A percentile compares a stretch with the other conserved stretches of the same genome.
Conservation (phyloP, 345 rosid genomes). For the Ceriops tagal region DNA sequence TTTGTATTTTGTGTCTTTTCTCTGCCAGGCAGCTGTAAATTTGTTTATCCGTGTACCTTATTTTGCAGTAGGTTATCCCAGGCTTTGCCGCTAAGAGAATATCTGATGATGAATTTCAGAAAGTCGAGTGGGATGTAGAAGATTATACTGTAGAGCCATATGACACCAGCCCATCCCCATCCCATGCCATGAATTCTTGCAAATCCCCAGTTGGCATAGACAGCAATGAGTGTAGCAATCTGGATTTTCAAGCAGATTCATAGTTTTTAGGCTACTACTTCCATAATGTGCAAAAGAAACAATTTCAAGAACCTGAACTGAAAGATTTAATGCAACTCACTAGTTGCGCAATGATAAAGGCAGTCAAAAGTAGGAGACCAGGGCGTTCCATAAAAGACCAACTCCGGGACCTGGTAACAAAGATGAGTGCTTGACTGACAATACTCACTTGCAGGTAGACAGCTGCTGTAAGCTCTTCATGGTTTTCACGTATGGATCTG, state of each 20-base stretch:
- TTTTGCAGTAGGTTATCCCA: conserved; percentile 78
- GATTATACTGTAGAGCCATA: conserved; percentile 80
- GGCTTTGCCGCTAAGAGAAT: conserved; percentile 72
- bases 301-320: neutral
- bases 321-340: conserved; percentile 32
- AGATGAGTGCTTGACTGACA: conserved; percentile 91
- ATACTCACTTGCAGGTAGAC: conserved; percentile 92
- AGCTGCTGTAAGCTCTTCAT: conserved; percentile 66
- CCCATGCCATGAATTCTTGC: conserved; percentile 70
- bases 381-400: conserved; percentile 93
- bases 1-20: neutral
- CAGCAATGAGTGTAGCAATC: conserved; percentile 83
- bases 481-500: conserved; percentile 46
- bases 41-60: conserved; percentile 40
- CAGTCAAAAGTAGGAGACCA: conserved; percentile 57
- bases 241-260: conserved; percentile 8
- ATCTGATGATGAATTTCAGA: conserved; percentile 67
- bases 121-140: conserved; percentile 73
- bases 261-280: neutral
- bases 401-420: conserved; percentile 91
- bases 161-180: conserved; percentile 96
- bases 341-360: conserved; percentile 73
- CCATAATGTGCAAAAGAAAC: neutral
- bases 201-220: conserved; percentile 65
- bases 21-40: neutral